Base-by-base conservation (phyloP, 352 stramenopile genomes). In the Globisporangium polare region DNA sequence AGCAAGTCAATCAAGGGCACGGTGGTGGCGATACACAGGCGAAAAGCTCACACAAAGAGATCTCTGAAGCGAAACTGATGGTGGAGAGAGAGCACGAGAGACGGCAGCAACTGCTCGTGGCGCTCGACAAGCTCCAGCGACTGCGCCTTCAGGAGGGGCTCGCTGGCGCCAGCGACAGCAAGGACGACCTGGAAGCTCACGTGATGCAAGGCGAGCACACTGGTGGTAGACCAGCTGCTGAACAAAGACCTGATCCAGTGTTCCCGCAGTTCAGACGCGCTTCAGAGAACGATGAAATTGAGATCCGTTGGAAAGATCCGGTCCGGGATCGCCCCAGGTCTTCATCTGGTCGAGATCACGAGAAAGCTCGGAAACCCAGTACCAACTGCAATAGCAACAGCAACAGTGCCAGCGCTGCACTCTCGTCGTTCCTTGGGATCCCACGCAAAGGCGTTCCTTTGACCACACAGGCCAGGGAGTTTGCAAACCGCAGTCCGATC, bases 401-500 rank as follows among this genome's bases (percentile, higher is more conserved):
- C 17, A 7, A 2, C 17, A 45, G 15, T 47, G 33, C 20, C 41
- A 27, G 1, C 20, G 42, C 54, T n/a, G 51, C 13, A 59, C 39
- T 20, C 50, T 63, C 27, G 65, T 58, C 3, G 51, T 84, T 71
- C 31, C 54, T 69, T 12, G 75, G 77, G 1, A 66, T 79, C 17
- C 79, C 80, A 10, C 69, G 79, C 43, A 57, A 53, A 18, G 81
- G 79, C 12, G 77, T 88, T 0, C 68, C 74, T 2, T 59, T 90
- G 17, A 87, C 81, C 8, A 22, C 37, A 8, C 60, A 80, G 18
- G 74, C 73, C 2, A 85, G 77, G 59, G 62, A 56, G 17, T 87
- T 86, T 55, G 69, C 70, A 9, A 62, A 61, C 29, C 71, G 50
- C 24, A 74, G 42, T 15, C 63, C 65, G 20, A 62, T 84, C 2